Percentiles rank a stretch among this genome's conserved stretches.
These are phyloP conservation scores for Auriscalpium vulgare DNA, from an alignment of 768 basidiomycete species.

Conservation along the genomic window DNA sequence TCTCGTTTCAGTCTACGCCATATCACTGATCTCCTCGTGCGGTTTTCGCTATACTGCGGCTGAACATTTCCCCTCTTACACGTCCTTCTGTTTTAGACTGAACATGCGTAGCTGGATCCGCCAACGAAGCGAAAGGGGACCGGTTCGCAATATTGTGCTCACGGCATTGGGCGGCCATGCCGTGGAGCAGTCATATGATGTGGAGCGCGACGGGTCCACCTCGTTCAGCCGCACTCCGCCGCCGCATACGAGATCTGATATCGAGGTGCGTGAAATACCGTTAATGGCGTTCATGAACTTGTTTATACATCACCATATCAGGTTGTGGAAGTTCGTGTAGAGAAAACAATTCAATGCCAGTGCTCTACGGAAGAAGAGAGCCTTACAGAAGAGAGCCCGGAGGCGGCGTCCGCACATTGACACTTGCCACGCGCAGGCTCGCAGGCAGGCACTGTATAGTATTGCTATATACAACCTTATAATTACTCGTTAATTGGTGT, in stretches of 20 bases:
- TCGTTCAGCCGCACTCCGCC: neutral
- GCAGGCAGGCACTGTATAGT: too few relatives aligned
- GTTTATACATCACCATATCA: neutral
- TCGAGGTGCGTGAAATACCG: too few relatives aligned
- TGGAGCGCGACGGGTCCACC: neutral
- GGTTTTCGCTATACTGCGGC: neutral
- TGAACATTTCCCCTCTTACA: too few relatives aligned
- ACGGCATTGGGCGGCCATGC: neutral
- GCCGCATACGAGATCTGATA: neutral
- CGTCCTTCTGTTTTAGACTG: neutral
- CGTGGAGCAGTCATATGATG: neutral
- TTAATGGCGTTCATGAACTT: too few relatives aligned
- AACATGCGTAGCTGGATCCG: slow-evolving; percentile 1
- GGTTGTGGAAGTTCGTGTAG: too few relatives aligned
- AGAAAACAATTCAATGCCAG: too few relatives aligned
- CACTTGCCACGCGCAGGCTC: too few relatives aligned
- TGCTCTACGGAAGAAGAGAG: too few relatives aligned
- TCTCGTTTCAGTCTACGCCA: neutral
- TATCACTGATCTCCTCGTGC: neutral
- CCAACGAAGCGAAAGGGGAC: neutral
- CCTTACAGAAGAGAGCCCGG: too few relatives aligned
- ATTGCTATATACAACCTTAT: too few relatives aligned
- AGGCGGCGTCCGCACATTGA: too few relatives aligned
- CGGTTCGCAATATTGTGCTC: neutral
- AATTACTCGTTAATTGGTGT: too few relatives aligned